Evolutionary conservation across 2,329 filamentous ascomycete genomes (phyloP).

Genomic region (Cercospora janseana): DNA sequence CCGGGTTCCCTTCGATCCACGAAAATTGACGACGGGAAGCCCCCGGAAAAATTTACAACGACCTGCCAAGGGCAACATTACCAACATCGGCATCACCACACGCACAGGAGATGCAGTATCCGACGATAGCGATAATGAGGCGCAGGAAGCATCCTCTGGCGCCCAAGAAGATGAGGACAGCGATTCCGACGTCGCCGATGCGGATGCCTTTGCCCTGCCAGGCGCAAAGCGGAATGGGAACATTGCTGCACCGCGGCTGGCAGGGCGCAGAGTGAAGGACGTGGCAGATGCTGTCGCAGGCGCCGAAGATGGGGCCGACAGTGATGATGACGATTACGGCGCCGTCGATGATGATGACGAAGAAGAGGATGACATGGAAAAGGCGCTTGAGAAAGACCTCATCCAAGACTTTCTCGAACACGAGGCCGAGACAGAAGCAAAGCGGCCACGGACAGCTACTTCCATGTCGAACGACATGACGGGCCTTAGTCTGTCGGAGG

Average conservation of each 20-base stretch:
- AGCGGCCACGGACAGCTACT: constrained; percentile 22
- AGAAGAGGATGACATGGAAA: constrained; percentile 29
- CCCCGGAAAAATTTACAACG: constrained; percentile 14
- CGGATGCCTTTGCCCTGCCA: constrained; percentile 37
- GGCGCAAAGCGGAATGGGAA: constrained; percentile 24
- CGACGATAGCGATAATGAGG: constrained; percentile 28
- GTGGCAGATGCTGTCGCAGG: constrained; percentile 22
- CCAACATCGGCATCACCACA: constrained; percentile 13
- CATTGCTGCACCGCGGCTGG: constrained; percentile 28
- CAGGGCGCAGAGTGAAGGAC: constrained; percentile 29
- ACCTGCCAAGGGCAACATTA: constrained; percentile 21
- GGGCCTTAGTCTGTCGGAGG: constrained; percentile 18
- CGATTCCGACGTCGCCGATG: constrained; percentile 26
- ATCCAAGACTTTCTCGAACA: constrained; percentile 32
- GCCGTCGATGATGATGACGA: constrained; percentile 35
- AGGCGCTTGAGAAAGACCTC: constrained; percentile 32
- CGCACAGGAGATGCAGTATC: constrained; percentile 25
- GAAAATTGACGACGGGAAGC: constrained; percentile 19
- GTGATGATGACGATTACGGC: constrained; percentile 34
- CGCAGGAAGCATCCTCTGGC: constrained; percentile 16
- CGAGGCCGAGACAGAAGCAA: constrained; percentile 1
- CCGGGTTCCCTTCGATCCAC: constrained; percentile 19
- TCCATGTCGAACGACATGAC: constrained; percentile 30
- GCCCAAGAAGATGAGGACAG: constrained; percentile 15
- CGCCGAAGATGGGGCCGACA: constrained; percentile 20